Conservation (phyloP, 768 basidiomycete genomes). For the Suillus placidus region DNA sequence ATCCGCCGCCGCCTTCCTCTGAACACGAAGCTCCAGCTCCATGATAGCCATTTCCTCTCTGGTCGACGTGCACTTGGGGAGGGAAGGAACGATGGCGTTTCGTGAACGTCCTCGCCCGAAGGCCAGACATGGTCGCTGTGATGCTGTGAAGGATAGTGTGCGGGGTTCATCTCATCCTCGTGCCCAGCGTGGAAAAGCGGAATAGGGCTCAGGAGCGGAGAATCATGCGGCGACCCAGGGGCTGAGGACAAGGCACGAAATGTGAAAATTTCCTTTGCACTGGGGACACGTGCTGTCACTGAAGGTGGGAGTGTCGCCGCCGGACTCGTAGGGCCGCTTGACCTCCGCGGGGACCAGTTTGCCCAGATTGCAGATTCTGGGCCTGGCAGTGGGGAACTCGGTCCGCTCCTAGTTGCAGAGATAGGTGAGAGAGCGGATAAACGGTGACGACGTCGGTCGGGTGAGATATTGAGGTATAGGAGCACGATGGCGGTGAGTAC, state of each 20-base stretch:
- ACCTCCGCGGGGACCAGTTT: constrained; percentile 47
- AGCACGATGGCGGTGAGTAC: constrained; percentile 54
- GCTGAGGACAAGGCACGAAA: constrained; percentile 41
- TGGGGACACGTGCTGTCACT: constrained; percentile 41
- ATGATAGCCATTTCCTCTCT: constrained; percentile 23
- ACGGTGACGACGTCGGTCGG: constrained; percentile 19
- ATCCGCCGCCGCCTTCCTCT: constrained; percentile 58
- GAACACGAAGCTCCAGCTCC: constrained; percentile 56
- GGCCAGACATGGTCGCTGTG: constrained; percentile 40
- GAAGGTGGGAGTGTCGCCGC: constrained; percentile 39
- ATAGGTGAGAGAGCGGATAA: constrained; percentile 32
- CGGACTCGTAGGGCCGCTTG: constrained; percentile 42
- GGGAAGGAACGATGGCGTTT: constrained; percentile 26
- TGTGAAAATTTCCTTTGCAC: constrained; percentile 34
- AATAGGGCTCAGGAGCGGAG: constrained; percentile 42
- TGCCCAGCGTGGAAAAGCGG: constrained; percentile 43
- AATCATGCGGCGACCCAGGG: constrained; percentile 41
- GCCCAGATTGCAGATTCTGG: constrained; percentile 42
- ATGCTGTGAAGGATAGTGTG: constrained; percentile 48
- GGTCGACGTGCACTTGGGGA: constrained; percentile 38
- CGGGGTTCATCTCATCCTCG: constrained; percentile 50
- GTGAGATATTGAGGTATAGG: constrained; percentile 45
- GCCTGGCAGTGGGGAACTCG: constrained; percentile 27
- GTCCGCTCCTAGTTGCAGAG: constrained; percentile 35
- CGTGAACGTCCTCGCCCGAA: constrained; percentile 21